A percentile compares a stretch with the other conserved stretches of the same genome.
Conservation (phyloP, 306 rosid genomes). For the Prunus campanulata region DNA sequence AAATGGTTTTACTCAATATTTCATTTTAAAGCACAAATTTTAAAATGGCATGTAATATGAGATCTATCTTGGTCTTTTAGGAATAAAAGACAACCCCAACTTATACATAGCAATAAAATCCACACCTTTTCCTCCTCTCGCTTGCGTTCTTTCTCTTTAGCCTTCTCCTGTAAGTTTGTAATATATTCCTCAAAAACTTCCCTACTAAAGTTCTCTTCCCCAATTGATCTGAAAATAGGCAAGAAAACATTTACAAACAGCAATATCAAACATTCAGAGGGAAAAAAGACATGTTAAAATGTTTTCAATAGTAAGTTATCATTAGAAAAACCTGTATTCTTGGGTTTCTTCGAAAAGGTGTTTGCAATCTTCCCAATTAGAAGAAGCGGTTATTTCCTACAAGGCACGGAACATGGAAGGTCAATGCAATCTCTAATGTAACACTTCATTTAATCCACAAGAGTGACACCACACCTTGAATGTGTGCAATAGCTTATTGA, state of each 20-base stretch:
- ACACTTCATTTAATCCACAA: neutral
- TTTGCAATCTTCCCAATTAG: conserved; percentile 90
- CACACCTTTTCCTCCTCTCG: conserved; percentile 91
- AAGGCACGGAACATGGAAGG: conserved; percentile 20
- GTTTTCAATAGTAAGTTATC: neutral
- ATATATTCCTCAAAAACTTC: conserved; percentile 82
- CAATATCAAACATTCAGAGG: neutral
- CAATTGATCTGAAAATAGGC: conserved; percentile 57
- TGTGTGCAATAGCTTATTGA: conserved; percentile 62
- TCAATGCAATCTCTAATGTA: neutral
- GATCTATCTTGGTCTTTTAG: neutral
- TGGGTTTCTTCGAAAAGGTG: conserved; percentile 77
- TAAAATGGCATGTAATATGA: neutral
- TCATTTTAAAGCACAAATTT: neutral
- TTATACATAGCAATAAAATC: neutral
- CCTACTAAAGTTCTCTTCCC: conserved; percentile 60
- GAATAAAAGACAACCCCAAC: neutral
- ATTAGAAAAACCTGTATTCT: conserved; percentile 69
- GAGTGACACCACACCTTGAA: conserved; percentile 54
- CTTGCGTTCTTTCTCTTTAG: conserved; percentile 92
- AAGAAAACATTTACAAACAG: conserved; percentile 7
- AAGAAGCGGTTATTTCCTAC: conserved; percentile 73
- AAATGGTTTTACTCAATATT: neutral
- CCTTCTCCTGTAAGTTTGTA: conserved; percentile 68
- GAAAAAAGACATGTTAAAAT: neutral